Base-by-base conservation (phyloP, 176 grass and related monocot species). In the Musa troglodytarum region DNA sequence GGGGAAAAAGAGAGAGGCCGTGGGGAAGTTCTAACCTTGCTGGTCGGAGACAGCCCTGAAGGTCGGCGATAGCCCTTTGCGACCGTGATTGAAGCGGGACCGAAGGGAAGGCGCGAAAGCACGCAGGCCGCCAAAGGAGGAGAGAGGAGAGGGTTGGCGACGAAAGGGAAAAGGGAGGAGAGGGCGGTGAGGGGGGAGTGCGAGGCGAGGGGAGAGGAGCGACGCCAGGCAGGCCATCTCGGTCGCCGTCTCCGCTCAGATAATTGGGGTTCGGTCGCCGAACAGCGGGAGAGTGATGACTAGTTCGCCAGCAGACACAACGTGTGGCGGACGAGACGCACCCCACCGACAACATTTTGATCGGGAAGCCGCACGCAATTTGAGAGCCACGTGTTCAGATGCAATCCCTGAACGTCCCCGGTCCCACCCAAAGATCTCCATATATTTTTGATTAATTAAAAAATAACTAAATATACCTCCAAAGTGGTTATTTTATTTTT, bases 201-300 rank as follows among this genome's bases (percentile, higher is more conserved):
- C 4, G 34, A 43, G 34, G 49, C 34, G 68, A 17, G 43, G 49
- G 68, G 49, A 70, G 49, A n/a, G 16, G 49, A 70, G 2, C 43
- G 68, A 50, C 68, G 68, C 50, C 8, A 70, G 68, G 68, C 34
- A 70, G 17, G 68, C 49, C 68, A 70, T 70, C 43, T 50, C 68
- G 49, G 68, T 20, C n/a, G 26, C 26, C 65, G 34, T 68, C 3
- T 53, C 20, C 25, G 52, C 1, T 23, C 34, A 5, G 54, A 74
- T 43, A 43, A 43, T 6, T 43, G 34, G 74, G 52, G 63, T 64
- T 67, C 56, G 73, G 9, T 53, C 25, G 49, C 29, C 2, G 14
- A 14, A 8, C 11, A 3, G 49, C 34, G 5, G 11, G 56, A 9
- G 58, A 53, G 43, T 65, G 34, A 43, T 64, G 65, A 65, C 59